Evolutionary conservation across 345 rosid genomes (phyloP).

Genomic region (Murraya paniculata): DNA sequence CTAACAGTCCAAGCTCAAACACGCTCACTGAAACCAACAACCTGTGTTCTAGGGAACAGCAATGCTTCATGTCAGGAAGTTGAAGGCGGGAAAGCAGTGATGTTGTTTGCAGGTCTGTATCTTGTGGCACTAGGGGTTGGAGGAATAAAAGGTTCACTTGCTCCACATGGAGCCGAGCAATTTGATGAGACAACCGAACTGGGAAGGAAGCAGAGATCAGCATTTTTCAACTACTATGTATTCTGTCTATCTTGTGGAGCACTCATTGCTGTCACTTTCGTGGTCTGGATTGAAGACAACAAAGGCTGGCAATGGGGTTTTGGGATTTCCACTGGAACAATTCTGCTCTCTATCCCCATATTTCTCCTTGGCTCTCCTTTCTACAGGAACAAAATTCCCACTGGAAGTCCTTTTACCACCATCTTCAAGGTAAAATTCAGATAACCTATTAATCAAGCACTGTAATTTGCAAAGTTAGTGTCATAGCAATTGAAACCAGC

Average conservation of each 20-base stretch:
- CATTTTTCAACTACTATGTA: slow-evolving; percentile 82
- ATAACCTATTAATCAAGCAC: neutral
- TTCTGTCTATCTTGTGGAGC: slow-evolving; percentile 87
- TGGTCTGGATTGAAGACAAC: slow-evolving; percentile 95
- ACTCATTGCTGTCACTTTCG: slow-evolving; percentile 79
- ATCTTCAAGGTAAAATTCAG: slow-evolving; percentile 55
- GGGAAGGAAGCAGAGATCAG: slow-evolving; percentile 80
- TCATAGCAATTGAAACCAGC: neutral
- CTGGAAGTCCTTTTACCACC: slow-evolving; percentile 80
- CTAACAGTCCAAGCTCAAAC: slow-evolving; percentile 56
- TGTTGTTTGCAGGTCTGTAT: slow-evolving; percentile 75
- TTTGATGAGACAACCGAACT: slow-evolving; percentile 64
- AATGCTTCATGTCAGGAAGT: slow-evolving; percentile 34
- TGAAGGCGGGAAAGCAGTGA: slow-evolving; percentile 30
- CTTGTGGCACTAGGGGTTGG: slow-evolving; percentile 89
- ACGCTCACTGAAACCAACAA: slow-evolving; percentile 49
- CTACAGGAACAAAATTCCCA: slow-evolving; percentile 65
- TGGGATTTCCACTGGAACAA: slow-evolving; percentile 64
- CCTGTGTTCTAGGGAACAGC: slow-evolving; percentile 25
- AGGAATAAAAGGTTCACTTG: slow-evolving; percentile 92
- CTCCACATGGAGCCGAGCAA: slow-evolving; percentile 94
- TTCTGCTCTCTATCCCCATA: slow-evolving; percentile 64
- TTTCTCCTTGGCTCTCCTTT: slow-evolving; percentile 70
- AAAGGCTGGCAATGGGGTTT: slow-evolving; percentile 94
- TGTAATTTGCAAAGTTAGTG: neutral